phyloP scores from a whole-genome alignment of 768 basidiomycete species.

The Pilatotrama ljubarskyi region DNA sequence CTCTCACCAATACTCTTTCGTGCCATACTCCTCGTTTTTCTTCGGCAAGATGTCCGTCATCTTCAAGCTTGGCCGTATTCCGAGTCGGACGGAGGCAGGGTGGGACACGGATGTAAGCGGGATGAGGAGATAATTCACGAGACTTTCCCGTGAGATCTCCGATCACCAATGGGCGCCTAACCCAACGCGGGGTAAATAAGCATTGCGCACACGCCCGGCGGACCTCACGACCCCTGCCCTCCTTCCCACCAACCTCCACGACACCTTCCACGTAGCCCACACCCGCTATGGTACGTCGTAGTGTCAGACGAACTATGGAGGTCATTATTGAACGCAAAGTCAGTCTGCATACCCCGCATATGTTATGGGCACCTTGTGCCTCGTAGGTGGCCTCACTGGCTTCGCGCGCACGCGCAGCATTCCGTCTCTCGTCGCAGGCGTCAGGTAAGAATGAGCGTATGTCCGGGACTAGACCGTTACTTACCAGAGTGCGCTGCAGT shows the following conservation, averaged over 20 bases:
- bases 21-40: slow-evolving; percentile 70
- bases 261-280: slow-evolving; percentile 6
- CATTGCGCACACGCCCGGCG: slow-evolving; percentile 8
- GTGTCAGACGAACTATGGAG: background rate
- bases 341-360: slow-evolving; percentile 84
- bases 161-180: slow-evolving; percentile 11
- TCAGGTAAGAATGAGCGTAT: slow-evolving; percentile 50
- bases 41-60: slow-evolving; percentile 43
- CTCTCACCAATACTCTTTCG: slow-evolving; percentile 66
- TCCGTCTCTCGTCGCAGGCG: slow-evolving; percentile 81
- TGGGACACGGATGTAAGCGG: background rate
- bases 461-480: too few relatives aligned
- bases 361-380: slow-evolving; percentile 72
- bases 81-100: background rate
- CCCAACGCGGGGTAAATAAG: slow-evolving; percentile 18
- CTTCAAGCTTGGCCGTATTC: background rate
- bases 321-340: background rate
- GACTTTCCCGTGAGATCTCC: slow-evolving; percentile 12
- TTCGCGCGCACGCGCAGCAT: slow-evolving; percentile 72
- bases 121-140: slow-evolving; percentile 9
- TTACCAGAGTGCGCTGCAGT: slow-evolving; percentile 36
- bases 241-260: slow-evolving; percentile 16
- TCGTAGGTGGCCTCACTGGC: slow-evolving; percentile 75
- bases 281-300: slow-evolving; percentile 7
- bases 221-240: slow-evolving; percentile 4